phyloP scores from a whole-genome alignment of 2,329 filamentous ascomycete species.

The Colletotrichum cuscutae region DNA sequence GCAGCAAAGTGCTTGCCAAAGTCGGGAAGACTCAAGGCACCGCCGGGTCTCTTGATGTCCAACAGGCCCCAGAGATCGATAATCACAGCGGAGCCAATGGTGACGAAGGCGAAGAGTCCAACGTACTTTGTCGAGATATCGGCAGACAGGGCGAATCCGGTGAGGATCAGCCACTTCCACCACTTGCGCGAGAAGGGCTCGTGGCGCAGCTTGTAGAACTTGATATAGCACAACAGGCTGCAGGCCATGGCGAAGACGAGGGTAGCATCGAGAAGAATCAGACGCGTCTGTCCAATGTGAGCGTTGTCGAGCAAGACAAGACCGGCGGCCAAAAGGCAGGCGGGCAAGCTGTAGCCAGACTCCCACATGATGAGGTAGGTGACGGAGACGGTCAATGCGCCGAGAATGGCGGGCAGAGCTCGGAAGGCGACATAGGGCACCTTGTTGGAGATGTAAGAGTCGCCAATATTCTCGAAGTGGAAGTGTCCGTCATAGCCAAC shows the following conservation, averaged over 20 bases:
- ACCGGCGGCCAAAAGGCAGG: conserved; percentile 85
- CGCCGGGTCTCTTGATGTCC: conserved; percentile 85
- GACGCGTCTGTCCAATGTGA: conserved; percentile 93
- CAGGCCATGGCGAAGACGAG: conserved; percentile 96
- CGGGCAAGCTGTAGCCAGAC: conserved; percentile 95
- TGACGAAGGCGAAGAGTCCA: conserved; percentile 95
- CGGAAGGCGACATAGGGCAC: conserved; percentile 97
- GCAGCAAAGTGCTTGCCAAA: conserved; percentile 93
- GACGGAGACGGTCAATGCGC: conserved; percentile 92
- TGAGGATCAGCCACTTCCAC: conserved; percentile 99
- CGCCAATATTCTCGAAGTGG: conserved; percentile 98
- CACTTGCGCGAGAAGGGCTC: conserved; percentile 92
- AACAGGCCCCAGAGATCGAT: conserved; percentile 97
- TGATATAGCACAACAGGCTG: conserved; percentile 92
- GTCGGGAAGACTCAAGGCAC: conserved; percentile 79
- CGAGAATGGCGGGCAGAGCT: conserved; percentile 89
- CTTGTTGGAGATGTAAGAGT: conserved; percentile 96
- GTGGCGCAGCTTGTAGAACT: conserved; percentile 96
- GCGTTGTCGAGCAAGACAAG: conserved; percentile 96
- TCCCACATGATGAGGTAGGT: conserved; percentile 99
- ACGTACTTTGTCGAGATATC: conserved; percentile 99
- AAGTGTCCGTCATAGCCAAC: conserved; percentile 97
- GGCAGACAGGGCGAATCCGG: conserved; percentile 93
- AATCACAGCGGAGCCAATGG: conserved; percentile 90
- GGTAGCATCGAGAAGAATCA: conserved; percentile 95